Conservation (phyloP, 1,284 basidiomycete species). For the Leucoagaricus sp. region DNA sequence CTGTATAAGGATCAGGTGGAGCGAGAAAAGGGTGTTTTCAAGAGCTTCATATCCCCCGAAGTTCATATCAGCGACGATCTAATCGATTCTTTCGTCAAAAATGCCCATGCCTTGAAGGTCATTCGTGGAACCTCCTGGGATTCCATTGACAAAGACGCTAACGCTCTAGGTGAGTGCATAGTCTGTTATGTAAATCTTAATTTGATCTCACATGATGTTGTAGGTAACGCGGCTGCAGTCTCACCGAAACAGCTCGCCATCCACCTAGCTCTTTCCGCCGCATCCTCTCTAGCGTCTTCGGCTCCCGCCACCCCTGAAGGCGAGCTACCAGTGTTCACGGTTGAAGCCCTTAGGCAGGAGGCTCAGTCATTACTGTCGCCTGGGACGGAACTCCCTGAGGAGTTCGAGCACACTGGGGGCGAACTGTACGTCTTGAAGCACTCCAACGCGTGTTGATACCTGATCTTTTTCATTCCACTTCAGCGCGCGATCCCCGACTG, state of each 20-base stretch:
- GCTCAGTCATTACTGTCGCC: constrained; percentile 41
- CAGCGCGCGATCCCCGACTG: constrained; percentile 79
- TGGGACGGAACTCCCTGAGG: constrained; percentile 54
- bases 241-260: constrained; percentile 57
- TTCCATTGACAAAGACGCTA: constrained; percentile 53
- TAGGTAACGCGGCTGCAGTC: constrained; percentile 39
- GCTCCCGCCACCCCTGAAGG: constrained; percentile 21
- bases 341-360: constrained; percentile 41
- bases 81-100: constrained; percentile 88
- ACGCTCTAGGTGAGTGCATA: constrained; percentile 55
- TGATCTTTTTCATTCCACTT: neutral
- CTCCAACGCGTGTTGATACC: neutral
- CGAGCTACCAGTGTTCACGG: constrained; percentile 29
- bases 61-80: constrained; percentile 47
- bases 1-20: constrained; percentile 75
- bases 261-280: constrained; percentile 68
- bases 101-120: constrained; percentile 81
- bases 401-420: constrained; percentile 64
- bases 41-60: constrained; percentile 37
- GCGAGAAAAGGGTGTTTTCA: constrained; percentile 65
- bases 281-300: constrained; percentile 38
- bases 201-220: neutral
- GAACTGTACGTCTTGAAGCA: constrained; percentile 64
- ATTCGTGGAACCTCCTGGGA: constrained; percentile 74
- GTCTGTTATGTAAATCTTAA: constrained; percentile 8